Evolutionary conservation across 805 yeast species (phyloP).

Genomic region (Lachancea thermotolerans): DNA sequence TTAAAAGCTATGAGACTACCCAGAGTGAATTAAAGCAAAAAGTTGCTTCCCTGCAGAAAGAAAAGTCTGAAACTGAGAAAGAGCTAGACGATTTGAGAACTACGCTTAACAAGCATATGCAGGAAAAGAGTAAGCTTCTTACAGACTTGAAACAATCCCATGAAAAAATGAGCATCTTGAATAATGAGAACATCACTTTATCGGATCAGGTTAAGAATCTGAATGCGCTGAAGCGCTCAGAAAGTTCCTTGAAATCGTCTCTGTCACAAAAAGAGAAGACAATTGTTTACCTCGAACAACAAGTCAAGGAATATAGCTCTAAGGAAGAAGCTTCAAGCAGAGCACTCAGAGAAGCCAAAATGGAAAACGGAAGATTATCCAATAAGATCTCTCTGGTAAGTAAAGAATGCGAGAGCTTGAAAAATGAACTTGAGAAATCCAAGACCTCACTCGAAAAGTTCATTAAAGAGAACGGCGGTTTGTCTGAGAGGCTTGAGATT

Average conservation of each 20-base stretch:
- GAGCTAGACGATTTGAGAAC: constrained; percentile 19
- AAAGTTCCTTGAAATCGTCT: constrained; percentile 18
- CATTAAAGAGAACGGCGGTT: constrained; percentile 35
- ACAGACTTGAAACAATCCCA: constrained; percentile 11
- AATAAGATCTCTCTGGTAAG: constrained; percentile 27
- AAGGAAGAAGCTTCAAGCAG: constrained; percentile 24
- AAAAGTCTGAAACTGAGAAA: constrained; percentile 11
- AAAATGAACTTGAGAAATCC: constrained; percentile 36
- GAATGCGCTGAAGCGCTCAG: constrained; percentile 16
- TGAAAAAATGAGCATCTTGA: constrained; percentile 13
- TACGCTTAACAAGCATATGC: constrained; percentile 13
- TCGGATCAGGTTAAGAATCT: constrained; percentile 18
- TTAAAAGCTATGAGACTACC: constrained; percentile 13
- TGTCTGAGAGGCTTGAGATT: constrained; percentile 37
- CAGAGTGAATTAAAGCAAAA: constrained; percentile 9
- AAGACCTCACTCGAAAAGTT: constrained; percentile 32
- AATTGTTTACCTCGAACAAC: constrained; percentile 34
- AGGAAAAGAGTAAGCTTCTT: constrained; percentile 14
- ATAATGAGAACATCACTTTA: constrained; percentile 14
- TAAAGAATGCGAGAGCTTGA: constrained; percentile 34
- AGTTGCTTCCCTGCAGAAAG: constrained; percentile 3
- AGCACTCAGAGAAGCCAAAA: constrained; percentile 23
- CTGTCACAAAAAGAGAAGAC: constrained; percentile 34
- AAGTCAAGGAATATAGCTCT: constrained; percentile 34
- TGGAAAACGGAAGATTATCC: constrained; percentile 30